phyloP scores from a whole-genome alignment of 805 yeast genomes.

The Hagleromyces aurorensis region DNA sequence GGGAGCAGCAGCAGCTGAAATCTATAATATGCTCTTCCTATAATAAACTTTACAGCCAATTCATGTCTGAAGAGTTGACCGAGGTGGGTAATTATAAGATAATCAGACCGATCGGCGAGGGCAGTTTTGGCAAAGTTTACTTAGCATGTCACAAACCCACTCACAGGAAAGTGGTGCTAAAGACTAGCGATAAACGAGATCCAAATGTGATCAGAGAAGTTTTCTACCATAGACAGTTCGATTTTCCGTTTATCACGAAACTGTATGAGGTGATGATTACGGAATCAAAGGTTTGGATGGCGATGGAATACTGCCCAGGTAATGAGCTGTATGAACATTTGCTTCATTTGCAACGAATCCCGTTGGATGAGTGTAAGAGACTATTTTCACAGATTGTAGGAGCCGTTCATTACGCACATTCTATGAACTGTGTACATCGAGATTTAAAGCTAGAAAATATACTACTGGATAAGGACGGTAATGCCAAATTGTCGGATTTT shows the following conservation, averaged over 20 bases:
- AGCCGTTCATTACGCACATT: constrained; percentile 63
- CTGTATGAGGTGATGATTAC: constrained; percentile 81
- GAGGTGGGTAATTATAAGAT: constrained; percentile 80
- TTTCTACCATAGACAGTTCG: constrained; percentile 76
- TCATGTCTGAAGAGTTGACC: constrained; percentile 39
- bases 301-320: constrained; percentile 81
- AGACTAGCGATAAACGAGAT: constrained; percentile 68
- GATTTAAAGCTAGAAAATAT: constrained; percentile 81
- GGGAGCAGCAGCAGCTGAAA: constrained; percentile 27
- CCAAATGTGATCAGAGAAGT: constrained; percentile 87
- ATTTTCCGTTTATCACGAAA: constrained; percentile 75
- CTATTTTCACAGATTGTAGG: constrained; percentile 57
- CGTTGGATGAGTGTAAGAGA: constrained; percentile 41
- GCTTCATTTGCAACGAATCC: constrained; percentile 43
- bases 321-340: constrained; percentile 67
- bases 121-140: constrained; percentile 88
- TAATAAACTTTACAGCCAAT: constrained; percentile 46
- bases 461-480: constrained; percentile 45
- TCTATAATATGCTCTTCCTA: constrained; percentile 52
- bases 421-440: constrained; percentile 71
- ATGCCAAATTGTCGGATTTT: constrained; percentile 80
- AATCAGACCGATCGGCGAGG: constrained; percentile 73
- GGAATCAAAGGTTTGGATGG: constrained; percentile 77
- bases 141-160: constrained; percentile 73
- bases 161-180: constrained; percentile 71